A percentile compares a stretch with the other conserved stretches of the same genome.
Conservation (phyloP, 768 basidiomycete species). For the Russula virescens region DNA sequence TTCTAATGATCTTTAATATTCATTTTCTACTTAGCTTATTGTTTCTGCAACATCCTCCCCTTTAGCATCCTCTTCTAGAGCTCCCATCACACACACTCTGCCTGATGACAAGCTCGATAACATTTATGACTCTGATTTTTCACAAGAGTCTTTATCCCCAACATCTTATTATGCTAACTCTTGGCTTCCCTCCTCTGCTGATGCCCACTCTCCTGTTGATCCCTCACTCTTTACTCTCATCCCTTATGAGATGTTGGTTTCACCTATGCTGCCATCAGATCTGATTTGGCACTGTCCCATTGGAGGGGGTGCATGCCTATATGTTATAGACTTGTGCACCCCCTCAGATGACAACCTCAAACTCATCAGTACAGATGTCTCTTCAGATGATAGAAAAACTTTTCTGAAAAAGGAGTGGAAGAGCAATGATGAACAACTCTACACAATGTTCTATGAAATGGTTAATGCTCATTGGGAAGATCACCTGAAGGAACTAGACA, state of each 20-base stretch:
- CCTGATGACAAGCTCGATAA: not conserved
- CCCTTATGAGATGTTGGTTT: slow-evolving; percentile 34
- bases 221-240: slow-evolving; percentile 29
- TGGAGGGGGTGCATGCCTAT: slow-evolving; percentile 33
- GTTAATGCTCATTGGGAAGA: slow-evolving; percentile 25
- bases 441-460: slow-evolving; percentile 24
- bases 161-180: slow-evolving; percentile 34
- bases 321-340: slow-evolving; percentile 43
- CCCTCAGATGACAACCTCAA: slow-evolving; percentile 33
- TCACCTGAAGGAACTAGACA: slow-evolving; percentile 25
- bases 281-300: slow-evolving; percentile 52
- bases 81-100: not conserved
- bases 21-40: not conserved
- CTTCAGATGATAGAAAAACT: not conserved
- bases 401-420: slow-evolving; percentile 7
- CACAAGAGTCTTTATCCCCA: slow-evolving; percentile 42
- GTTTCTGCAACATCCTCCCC: not conserved
- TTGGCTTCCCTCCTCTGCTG: slow-evolving; percentile 28
- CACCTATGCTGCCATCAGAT: slow-evolving; percentile 38
- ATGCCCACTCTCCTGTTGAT: slow-evolving; percentile 8
- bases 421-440: slow-evolving; percentile 11
- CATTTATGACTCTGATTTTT: slow-evolving; percentile 54
- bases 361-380: slow-evolving; percentile 19
- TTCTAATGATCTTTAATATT: not conserved
- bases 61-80: not conserved